Conservation (phyloP, 2,329 filamentous ascomycete genomes). For the Aspergillus sp. region DNA sequence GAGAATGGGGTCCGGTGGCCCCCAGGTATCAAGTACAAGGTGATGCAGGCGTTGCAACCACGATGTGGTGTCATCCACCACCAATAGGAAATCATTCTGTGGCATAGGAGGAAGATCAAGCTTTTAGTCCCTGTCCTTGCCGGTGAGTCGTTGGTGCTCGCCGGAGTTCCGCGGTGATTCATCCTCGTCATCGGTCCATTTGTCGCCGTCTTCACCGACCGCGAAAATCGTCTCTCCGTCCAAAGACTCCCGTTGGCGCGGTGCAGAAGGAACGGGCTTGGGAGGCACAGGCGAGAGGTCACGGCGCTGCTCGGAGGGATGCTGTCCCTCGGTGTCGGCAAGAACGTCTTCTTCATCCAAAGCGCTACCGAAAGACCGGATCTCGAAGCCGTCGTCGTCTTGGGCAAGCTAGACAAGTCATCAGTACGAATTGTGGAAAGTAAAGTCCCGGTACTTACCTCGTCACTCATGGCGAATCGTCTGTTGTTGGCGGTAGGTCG, state of each 20-base stretch:
- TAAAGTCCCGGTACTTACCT: slow-evolving; percentile 50
- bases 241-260: slow-evolving; percentile 59
- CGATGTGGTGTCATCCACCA: slow-evolving; percentile 1
- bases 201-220: slow-evolving; percentile 81
- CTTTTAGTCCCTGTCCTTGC: slow-evolving; percentile 32
- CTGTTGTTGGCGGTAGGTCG: slow-evolving; percentile 94
- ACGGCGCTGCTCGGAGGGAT: slow-evolving; percentile 30
- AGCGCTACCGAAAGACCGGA: slow-evolving; percentile 81
- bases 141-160: slow-evolving; percentile 52
- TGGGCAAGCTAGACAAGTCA: slow-evolving; percentile 68
- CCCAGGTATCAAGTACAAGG: slow-evolving; percentile 12
- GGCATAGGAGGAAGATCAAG: not conserved
- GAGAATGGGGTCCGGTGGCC: slow-evolving; percentile 1
- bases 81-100: not conserved
- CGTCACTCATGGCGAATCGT: slow-evolving; percentile 97
- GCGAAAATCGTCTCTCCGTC: slow-evolving; percentile 97
- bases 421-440: slow-evolving; percentile 28
- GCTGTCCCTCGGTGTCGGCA: slow-evolving; percentile 37
- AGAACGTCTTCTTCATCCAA: slow-evolving; percentile 62
- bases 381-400: slow-evolving; percentile 97
- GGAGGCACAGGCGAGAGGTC: slow-evolving; percentile 45
- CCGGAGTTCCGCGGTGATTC: slow-evolving; percentile 53
- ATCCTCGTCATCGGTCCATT: slow-evolving; percentile 71
- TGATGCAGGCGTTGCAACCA: not conserved
- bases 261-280: slow-evolving; percentile 52